Percentiles rank a stretch among this genome's conserved stretches.
Conservation (phyloP, 2,329 filamentous ascomycete species). For the Curvularia hawaiiensis region DNA sequence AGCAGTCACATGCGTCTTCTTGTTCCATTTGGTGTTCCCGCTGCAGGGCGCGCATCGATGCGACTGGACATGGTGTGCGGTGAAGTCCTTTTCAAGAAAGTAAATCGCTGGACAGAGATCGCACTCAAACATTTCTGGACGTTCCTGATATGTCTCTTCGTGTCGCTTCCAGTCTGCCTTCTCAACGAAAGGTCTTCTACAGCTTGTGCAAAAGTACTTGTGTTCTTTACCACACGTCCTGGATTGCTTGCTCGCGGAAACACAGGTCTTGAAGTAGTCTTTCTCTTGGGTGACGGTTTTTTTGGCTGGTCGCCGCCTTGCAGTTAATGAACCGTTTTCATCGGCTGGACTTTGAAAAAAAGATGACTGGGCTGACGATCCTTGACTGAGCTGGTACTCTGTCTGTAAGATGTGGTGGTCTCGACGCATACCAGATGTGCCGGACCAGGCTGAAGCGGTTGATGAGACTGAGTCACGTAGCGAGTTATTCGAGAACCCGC, state of each 20-base stretch:
- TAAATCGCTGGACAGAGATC: constrained; percentile 68
- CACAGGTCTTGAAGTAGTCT: constrained; percentile 38
- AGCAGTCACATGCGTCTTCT: constrained; percentile 55
- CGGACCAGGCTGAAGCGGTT: constrained; percentile 29
- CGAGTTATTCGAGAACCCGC: constrained; percentile 25
- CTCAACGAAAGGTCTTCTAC: constrained; percentile 65
- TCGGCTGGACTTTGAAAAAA: constrained; percentile 9
- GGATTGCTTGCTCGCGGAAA: constrained; percentile 30
- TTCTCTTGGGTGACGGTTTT: constrained; percentile 19
- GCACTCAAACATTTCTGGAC: constrained; percentile 67
- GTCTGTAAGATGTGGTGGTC: constrained; percentile 21
- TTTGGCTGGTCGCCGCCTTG: constrained; percentile 13
- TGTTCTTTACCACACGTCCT: constrained; percentile 28
- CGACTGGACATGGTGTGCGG: constrained; percentile 66
- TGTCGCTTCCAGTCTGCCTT: constrained; percentile 73
- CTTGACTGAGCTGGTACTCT: constrained; percentile 12
- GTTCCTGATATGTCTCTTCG: constrained; percentile 70
- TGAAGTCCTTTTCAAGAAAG: constrained; percentile 69
- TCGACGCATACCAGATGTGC: constrained; percentile 19
- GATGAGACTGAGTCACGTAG: constrained; percentile 31
- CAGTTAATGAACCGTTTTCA: background rate
- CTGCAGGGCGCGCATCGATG: constrained; percentile 60
- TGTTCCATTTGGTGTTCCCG: constrained; percentile 51
- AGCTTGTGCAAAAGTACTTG: constrained; percentile 49
- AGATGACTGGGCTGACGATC: constrained; percentile 5